A percentile compares a stretch with the other conserved stretches of the same genome.
These are phyloP conservation scores for Lagenaria siceraria DNA, from an alignment of 306 rosid species.

Conservation along the genomic window DNA sequence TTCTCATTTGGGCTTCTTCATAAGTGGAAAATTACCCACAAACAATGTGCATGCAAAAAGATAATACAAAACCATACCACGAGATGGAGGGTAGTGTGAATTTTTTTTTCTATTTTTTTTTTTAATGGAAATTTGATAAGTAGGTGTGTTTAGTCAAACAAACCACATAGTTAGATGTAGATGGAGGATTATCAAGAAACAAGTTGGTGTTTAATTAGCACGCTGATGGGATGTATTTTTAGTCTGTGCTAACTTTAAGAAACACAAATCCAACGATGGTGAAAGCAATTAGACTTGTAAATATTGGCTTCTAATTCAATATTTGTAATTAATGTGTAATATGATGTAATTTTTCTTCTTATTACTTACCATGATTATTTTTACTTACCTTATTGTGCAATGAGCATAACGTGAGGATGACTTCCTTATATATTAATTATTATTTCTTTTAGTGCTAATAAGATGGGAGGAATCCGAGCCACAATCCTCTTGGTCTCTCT, in stretches of 20 bases:
- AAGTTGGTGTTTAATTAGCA: constrained; percentile 1
- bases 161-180: not conserved
- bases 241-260: constrained; percentile 2
- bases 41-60: too few species aligned
- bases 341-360: not conserved
- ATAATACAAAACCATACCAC: too few species aligned
- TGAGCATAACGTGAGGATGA: too few species aligned
- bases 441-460: too few species aligned
- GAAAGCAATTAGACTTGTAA: not conserved
- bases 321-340: not conserved
- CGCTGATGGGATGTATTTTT: not conserved
- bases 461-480: too few species aligned
- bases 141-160: not conserved
- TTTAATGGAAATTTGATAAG: not conserved
- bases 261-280: not conserved
- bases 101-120: too few species aligned
- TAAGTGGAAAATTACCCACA: too few species aligned
- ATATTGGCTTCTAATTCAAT: not conserved
- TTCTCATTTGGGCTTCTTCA: too few species aligned
- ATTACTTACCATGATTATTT: not conserved
- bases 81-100: too few species aligned
- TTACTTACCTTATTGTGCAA: not conserved
- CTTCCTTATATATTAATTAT: too few species aligned
- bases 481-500: too few species aligned
- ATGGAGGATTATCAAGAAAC: not conserved